Evolutionary conservation across 306 rosid genomes (phyloP).

Genomic region (Prunus padus): DNA sequence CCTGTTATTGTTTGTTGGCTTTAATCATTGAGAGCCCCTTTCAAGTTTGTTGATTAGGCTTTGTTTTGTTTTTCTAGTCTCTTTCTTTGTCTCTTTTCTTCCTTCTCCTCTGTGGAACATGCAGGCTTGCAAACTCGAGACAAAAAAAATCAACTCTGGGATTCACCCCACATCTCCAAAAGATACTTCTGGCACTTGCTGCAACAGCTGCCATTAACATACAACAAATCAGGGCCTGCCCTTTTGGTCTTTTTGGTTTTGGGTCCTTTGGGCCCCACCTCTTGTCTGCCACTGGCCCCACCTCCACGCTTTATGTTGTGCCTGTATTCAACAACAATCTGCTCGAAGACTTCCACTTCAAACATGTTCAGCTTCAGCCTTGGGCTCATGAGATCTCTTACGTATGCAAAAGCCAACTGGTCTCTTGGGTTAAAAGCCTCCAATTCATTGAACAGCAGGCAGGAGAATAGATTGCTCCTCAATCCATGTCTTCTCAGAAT

Average conservation of each 20-base stretch:
- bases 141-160: slow-evolving; percentile 33
- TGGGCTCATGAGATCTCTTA: slow-evolving; percentile 82
- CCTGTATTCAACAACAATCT: slow-evolving; percentile 67
- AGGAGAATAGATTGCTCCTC: slow-evolving; percentile 69
- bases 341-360: slow-evolving; percentile 82
- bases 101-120: not conserved
- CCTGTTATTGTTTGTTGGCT: not conserved
- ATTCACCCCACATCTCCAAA: slow-evolving; percentile 67
- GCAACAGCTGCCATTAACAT: slow-evolving; percentile 57
- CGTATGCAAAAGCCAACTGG: slow-evolving; percentile 86
- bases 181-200: slow-evolving; percentile 72
- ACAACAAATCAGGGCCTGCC: slow-evolving; percentile 50
- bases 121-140: not conserved
- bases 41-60: too few species aligned
- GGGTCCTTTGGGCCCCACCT: slow-evolving; percentile 20
- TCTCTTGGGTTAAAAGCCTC: slow-evolving; percentile 95
- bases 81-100: not conserved
- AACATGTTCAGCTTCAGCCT: slow-evolving; percentile 73
- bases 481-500: slow-evolving; percentile 73
- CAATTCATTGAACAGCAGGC: slow-evolving; percentile 83
- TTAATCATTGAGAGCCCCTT: too few species aligned
- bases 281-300: not conserved
- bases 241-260: slow-evolving; percentile 45
- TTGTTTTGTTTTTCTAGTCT: not conserved
- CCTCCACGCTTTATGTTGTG: slow-evolving; percentile 56